phyloP scores from a whole-genome alignment of 2,329 filamentous ascomycete species.

The Talaromyces piceae region DNA sequence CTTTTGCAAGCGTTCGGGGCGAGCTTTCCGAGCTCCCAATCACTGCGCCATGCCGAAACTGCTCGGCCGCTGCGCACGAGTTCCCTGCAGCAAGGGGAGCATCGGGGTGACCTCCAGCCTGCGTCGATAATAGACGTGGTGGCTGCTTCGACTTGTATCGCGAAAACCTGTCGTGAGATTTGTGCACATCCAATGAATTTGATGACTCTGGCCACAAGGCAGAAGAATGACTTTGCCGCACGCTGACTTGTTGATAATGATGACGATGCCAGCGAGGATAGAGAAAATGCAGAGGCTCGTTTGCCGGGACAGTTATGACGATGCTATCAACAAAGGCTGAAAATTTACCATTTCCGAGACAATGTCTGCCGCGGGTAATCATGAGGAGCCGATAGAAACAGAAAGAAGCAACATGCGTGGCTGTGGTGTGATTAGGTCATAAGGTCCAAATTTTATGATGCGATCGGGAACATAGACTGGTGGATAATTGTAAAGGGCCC shows the following conservation, averaged over 20 bases:
- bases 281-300: conserved; percentile 40
- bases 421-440: background rate
- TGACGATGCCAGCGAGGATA: conserved; percentile 34
- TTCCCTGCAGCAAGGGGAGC: background rate
- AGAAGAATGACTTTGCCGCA: background rate
- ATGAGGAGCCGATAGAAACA: conserved; percentile 22
- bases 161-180: background rate
- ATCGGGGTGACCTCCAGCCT: background rate
- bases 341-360: conserved; percentile 33
- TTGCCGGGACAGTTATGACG: conserved; percentile 24
- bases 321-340: conserved; percentile 29
- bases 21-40: background rate
- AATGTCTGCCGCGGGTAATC: conserved; percentile 36
- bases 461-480: too few species aligned
- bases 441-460: too few species aligned
- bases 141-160: background rate
- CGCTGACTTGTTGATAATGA: conserved; percentile 14
- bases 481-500: background rate
- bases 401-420: conserved; percentile 1
- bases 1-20: background rate
- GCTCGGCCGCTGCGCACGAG: background rate
- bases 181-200: background rate
- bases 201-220: conserved; percentile 13
- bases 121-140: background rate
- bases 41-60: background rate